Base-by-base conservation (phyloP, 176 grass and related monocot species). In the Typha latifolia region DNA sequence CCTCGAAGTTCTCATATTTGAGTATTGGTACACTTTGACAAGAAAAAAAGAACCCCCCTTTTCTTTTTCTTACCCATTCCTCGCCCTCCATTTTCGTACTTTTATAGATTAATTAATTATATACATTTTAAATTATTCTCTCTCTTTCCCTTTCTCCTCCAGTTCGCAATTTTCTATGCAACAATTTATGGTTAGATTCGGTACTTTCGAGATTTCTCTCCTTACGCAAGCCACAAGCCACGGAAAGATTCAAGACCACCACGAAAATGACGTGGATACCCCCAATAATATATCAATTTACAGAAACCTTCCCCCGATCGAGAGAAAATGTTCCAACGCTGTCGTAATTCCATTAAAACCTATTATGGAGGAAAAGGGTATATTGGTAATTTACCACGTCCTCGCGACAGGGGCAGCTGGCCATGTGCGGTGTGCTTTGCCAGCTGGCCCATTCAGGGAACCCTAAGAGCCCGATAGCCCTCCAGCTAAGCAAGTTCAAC, bases 401-500 rank as follows among this genome's bases (percentile, higher is more conserved):
- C 20, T 74, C 7, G 29, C 12, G 72, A 73, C 24, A 75, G 43
- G 21, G 34, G 13, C 62, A 81, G 61, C 48, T 67, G 74, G 64
- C 69, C 77, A 74, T 67, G 81, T 71, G 73, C 70, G 16, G 29
- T 62, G 32, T 24, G 22, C 63, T 63, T 22, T 70, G 70, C 65
- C 70, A 81, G 74, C 66, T 89, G 53, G 69, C 68, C 24, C 37
- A 70, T 63, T 37, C 18, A 53, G 55, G 43, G 49, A 80, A 77
- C 55, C 67, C 68, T 73, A 55, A 48, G 74, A 74, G 68, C 1
- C 49, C 69, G 27, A 49, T 63, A 43, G 16, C 56, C 26, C 47
- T 56, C 84, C 84, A 86, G 84, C 70, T 78, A 65, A 84, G 73
- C 62, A 71, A 43, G 8, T 34, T 10, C 8, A 21, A 20, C 27